Evolutionary conservation across 192 early-diverging fungal species (phyloP).

Genomic region (Backusella australiensis): DNA sequence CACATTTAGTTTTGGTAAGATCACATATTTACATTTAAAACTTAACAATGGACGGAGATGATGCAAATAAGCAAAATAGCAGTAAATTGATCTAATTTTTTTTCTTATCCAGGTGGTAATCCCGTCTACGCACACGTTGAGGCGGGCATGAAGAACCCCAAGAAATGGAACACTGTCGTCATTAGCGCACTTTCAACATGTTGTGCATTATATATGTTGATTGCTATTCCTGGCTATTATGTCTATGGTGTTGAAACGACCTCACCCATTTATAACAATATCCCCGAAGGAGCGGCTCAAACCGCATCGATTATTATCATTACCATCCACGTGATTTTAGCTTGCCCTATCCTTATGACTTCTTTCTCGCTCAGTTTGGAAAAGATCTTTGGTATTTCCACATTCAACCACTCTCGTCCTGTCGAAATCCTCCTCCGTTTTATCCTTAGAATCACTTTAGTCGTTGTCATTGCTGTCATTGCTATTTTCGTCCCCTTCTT

Average conservation of each 20-base stretch:
- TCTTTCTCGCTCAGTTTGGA: slow-evolving; percentile 68
- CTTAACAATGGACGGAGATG: background rate
- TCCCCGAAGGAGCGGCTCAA: slow-evolving; percentile 56
- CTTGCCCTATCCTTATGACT: slow-evolving; percentile 73
- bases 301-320: slow-evolving; percentile 71
- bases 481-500: slow-evolving; percentile 74
- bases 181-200: slow-evolving; percentile 55
- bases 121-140: slow-evolving; percentile 82
- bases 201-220: slow-evolving; percentile 62
- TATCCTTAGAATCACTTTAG: slow-evolving; percentile 50
- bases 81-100: background rate
- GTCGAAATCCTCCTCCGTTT: slow-evolving; percentile 52
- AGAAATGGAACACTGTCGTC: slow-evolving; percentile 63
- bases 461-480: slow-evolving; percentile 51
- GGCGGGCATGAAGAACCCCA: slow-evolving; percentile 67
- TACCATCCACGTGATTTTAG: slow-evolving; percentile 74
- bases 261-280: slow-evolving; percentile 66
- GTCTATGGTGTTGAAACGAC: slow-evolving; percentile 62
- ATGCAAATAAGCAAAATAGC: background rate
- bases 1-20: slow-evolving; percentile 30
- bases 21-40: background rate
- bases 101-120: slow-evolving; percentile 48
- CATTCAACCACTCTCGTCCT: slow-evolving; percentile 32
- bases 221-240: slow-evolving; percentile 67
- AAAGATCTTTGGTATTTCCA: slow-evolving; percentile 47